Base-by-base conservation (phyloP, 2,329 filamentous ascomycete species). In the Daldinia sp. region DNA sequence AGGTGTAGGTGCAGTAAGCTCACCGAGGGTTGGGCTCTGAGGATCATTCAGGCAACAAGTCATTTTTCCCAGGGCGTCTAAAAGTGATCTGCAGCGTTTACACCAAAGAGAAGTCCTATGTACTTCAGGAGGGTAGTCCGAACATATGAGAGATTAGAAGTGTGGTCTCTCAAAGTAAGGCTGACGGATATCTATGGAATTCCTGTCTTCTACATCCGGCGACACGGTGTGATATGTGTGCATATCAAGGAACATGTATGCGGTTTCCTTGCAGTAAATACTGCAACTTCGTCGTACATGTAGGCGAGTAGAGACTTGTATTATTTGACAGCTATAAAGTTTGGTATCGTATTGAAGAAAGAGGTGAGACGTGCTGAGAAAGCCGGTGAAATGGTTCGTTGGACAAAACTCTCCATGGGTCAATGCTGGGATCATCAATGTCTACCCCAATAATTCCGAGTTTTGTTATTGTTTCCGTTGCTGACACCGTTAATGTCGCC, bases 401-500 rank as follows among this genome's bases (percentile, higher is more conserved):
- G 42, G 4, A 9, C 42, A 6, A 3, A 13, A 44, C 4, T 44
- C 20, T 23, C n/a, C 10, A 13, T 23, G 4, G 3, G 18, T 44
- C 6, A 10, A 26, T 12, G 26, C 20, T 9, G 5, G 10, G 12
- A 46, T 7, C 6, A 46, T 46, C 42, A 46, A 46, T 15, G 15
- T 42, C 37, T 56, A 41, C 53, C 53, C 53, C 53, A 56, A 23
- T 56, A 56, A 23, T 56, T 56, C 20, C 37, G n/a, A 18, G 30
- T 35, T 28, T 59, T 59, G 30, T 59, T 59, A 10, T 50, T 50
- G 7, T 48, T 50, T 20, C 56, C 56, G 18, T 59, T 48, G 28
- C 56, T 59, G 18, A 59, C 56, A 18, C 56, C 56, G n/a, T 59
- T 59, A 3, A 48, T 23, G 33, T 59, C 56, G 33, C 56, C 56